Evolutionary conservation across 306 rosid species (phyloP).

Genomic region (Casuarina cunninghamiana): DNA sequence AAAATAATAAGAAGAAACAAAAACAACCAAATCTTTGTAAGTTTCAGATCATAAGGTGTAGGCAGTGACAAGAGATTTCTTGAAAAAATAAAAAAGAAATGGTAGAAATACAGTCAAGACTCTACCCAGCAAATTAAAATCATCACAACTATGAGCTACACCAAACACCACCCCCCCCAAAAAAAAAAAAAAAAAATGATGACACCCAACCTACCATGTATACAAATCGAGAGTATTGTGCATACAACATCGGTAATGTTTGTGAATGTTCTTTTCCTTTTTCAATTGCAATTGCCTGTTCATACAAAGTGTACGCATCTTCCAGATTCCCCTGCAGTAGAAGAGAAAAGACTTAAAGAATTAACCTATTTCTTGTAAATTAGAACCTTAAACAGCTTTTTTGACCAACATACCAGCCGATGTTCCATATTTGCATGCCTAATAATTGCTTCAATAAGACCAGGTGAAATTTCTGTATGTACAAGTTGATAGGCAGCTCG

Average conservation of each 20-base stretch:
- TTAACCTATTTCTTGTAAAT: conserved; percentile 16
- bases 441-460: conserved; percentile 95
- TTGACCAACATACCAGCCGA: conserved; percentile 66
- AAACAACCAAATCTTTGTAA: not conserved
- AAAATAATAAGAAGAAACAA: not conserved
- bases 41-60: not conserved
- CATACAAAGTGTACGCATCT: conserved; percentile 77
- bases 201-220: conserved; percentile 64
- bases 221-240: conserved; percentile 85
- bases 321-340: conserved; percentile 76
- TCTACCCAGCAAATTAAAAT: not conserved
- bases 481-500: conserved; percentile 92
- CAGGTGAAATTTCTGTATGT: conserved; percentile 90
- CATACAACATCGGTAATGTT: conserved; percentile 73
- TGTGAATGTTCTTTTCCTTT: conserved; percentile 96
- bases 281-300: conserved; percentile 94
- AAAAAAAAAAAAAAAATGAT: not conserved
- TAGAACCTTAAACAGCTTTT: conserved; percentile 15
- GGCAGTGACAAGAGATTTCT: not conserved
- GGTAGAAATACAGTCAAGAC: conserved; percentile 1
- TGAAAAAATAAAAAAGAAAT: not conserved
- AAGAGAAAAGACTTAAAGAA: conserved; percentile 16
- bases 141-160: conserved; percentile 5
- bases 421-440: conserved; percentile 92
- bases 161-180: not conserved